phyloP scores from a whole-genome alignment of 345 rosid genomes.

The Leavenworthia alabamica region DNA sequence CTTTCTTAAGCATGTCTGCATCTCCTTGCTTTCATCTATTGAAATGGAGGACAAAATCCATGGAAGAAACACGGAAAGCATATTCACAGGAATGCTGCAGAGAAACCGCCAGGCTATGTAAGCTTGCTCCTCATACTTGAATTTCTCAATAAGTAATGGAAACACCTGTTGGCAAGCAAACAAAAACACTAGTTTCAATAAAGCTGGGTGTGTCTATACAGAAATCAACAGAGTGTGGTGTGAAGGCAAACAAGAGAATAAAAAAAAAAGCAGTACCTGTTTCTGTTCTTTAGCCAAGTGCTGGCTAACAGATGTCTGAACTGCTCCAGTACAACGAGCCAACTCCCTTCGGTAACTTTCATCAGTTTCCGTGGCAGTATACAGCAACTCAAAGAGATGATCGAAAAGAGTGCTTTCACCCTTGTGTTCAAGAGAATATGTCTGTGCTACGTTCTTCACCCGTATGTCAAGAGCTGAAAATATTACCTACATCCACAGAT shows the following conservation, averaged over 20 bases:
- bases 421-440: slow-evolving; percentile 90
- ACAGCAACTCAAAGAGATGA: slow-evolving; percentile 67
- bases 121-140: slow-evolving; percentile 80
- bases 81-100: slow-evolving; percentile 85
- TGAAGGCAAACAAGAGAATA: not conserved
- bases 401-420: slow-evolving; percentile 82
- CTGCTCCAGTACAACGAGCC: slow-evolving; percentile 87
- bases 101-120: slow-evolving; percentile 83
- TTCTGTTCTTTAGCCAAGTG: slow-evolving; percentile 97
- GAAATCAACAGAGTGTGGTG: slow-evolving; percentile 8
- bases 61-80: slow-evolving; percentile 82
- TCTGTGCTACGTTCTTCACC: slow-evolving; percentile 91
- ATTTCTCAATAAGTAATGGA: slow-evolving; percentile 79
- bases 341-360: slow-evolving; percentile 75
- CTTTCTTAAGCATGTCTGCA: slow-evolving; percentile 65
- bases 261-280: slow-evolving; percentile 45
- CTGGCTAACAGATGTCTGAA: slow-evolving; percentile 82
- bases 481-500: slow-evolving; percentile 57
- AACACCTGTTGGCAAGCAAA: slow-evolving; percentile 44
- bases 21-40: slow-evolving; percentile 60
- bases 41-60: slow-evolving; percentile 80
- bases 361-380: slow-evolving; percentile 50
- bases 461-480: slow-evolving; percentile 95
- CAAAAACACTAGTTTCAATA: not conserved
- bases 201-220: not conserved